Conservation (phyloP, 2,329 filamentous ascomycete genomes). For the Metarhizium sp. region DNA sequence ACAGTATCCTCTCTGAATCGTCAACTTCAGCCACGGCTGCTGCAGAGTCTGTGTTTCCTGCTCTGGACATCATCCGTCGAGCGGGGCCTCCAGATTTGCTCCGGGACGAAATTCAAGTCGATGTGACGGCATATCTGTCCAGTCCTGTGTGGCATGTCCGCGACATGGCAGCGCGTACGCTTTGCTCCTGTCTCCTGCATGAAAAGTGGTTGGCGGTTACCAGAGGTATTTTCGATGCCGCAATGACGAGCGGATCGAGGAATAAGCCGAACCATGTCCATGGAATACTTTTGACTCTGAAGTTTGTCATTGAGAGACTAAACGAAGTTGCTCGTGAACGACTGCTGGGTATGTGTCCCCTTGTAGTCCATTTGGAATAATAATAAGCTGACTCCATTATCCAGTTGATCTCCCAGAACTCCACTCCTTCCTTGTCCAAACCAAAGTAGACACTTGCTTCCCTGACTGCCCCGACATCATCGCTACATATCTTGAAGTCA, state of each 20-base stretch:
- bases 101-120: slow-evolving; percentile 43
- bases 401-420: slow-evolving; percentile 23
- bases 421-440: slow-evolving; percentile 18
- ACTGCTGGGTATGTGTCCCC: slow-evolving; percentile 28
- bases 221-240: slow-evolving; percentile 23
- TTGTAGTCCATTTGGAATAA: neutral
- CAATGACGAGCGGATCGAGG: slow-evolving; percentile 13
- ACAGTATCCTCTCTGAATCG: slow-evolving; percentile 31
- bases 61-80: slow-evolving; percentile 69
- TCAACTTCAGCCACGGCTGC: slow-evolving; percentile 24
- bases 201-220: slow-evolving; percentile 37
- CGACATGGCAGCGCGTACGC: slow-evolving; percentile 68
- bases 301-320: slow-evolving; percentile 47
- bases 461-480: slow-evolving; percentile 30
- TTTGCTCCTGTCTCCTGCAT: slow-evolving; percentile 52
- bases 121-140: slow-evolving; percentile 53
- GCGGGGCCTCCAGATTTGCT: slow-evolving; percentile 54
- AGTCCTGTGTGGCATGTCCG: slow-evolving; percentile 72
- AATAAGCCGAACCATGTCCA: slow-evolving; percentile 45
- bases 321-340: slow-evolving; percentile 34
- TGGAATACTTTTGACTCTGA: slow-evolving; percentile 46
- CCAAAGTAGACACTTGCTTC: slow-evolving; percentile 14
- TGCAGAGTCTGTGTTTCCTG: slow-evolving; percentile 70
- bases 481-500: slow-evolving; percentile 36
- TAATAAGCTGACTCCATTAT: slow-evolving; percentile 1